These are phyloP conservation scores for Colletotrichum lini DNA, from an alignment of 2,329 filamentous ascomycete species.

Conservation along the genomic window DNA sequence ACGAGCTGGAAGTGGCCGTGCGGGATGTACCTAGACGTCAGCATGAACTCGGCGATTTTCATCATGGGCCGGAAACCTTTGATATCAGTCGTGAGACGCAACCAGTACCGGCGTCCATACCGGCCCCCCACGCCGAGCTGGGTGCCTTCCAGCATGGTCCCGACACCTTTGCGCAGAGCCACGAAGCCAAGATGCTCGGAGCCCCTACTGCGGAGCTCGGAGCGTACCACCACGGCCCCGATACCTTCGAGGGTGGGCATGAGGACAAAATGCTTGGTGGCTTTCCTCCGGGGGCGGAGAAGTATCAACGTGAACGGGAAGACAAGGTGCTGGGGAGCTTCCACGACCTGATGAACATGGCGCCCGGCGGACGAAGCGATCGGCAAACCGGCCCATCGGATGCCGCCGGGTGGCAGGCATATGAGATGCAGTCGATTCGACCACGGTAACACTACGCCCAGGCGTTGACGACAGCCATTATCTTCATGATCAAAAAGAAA, in stretches of 20 bases:
- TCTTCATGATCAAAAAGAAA: not conserved
- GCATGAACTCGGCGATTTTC: constrained; percentile 37
- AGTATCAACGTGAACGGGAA: constrained; percentile 31
- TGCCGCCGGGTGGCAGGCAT: constrained; percentile 15
- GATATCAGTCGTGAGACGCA: not conserved
- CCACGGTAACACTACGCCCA: constrained; percentile 12
- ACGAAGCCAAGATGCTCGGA: constrained; percentile 37
- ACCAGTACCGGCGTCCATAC: not conserved
- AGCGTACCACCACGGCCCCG: constrained; percentile 36
- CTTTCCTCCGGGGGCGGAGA: constrained; percentile 26
- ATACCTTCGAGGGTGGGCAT: constrained; percentile 35
- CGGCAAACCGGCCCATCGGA: constrained; percentile 6
- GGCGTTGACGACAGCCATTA: not conserved
- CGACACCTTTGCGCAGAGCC: constrained; percentile 27
- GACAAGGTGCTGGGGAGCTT: constrained; percentile 38
- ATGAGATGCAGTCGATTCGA: constrained; percentile 32
- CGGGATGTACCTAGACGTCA: constrained; percentile 35
- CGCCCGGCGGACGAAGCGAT: constrained; percentile 14
- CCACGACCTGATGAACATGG: constrained; percentile 31
- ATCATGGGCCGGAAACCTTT: constrained; percentile 32
- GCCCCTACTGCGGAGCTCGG: constrained; percentile 35
- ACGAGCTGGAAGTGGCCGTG: constrained; percentile 38
- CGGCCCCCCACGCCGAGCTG: constrained; percentile 28
- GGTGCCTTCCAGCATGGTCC: constrained; percentile 38
- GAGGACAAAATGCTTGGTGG: constrained; percentile 37